Percentiles rank a stretch among this genome's conserved stretches.
Conservation (phyloP, 257 asterid species). For the Anisodus tanguticus region DNA sequence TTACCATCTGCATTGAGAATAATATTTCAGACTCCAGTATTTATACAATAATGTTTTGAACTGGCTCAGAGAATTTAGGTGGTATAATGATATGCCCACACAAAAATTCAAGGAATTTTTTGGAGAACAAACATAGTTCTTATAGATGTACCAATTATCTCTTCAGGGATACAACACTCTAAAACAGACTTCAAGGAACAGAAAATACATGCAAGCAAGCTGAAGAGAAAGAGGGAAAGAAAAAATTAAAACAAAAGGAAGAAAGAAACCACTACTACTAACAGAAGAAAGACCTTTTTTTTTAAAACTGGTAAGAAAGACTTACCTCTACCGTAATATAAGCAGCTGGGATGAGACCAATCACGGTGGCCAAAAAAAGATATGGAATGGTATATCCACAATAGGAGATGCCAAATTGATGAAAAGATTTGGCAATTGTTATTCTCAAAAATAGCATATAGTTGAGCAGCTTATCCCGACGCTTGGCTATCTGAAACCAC, state of each 20-base stretch:
- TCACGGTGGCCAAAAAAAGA: slow-evolving; percentile 79
- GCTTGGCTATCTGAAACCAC: slow-evolving; percentile 72
- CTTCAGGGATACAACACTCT: neutral
- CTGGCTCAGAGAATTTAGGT: neutral
- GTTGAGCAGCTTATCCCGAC: slow-evolving; percentile 78
- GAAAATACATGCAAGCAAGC: neutral
- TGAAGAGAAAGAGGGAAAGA: slow-evolving; percentile 7
- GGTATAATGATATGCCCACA: neutral
- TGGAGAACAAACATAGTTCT: neutral
- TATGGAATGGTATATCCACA: slow-evolving; percentile 82
- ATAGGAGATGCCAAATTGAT: slow-evolving; percentile 94
- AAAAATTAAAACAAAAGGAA: slow-evolving; percentile 17
- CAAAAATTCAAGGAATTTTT: neutral
- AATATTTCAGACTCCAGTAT: neutral
- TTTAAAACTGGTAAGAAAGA: neutral
- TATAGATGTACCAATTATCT: neutral
- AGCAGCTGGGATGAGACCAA: slow-evolving; percentile 86
- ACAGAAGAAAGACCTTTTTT: neutral
- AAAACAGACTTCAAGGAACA: neutral
- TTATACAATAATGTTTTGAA: neutral
- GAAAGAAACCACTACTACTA: slow-evolving; percentile 20
- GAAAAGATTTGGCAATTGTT: slow-evolving; percentile 87
- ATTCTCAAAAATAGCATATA: slow-evolving; percentile 90
- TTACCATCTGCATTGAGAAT: neutral
- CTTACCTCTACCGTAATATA: slow-evolving; percentile 83